Evolutionary conservation across 2,329 filamentous ascomycete genomes (phyloP).

Genomic region (Pyrenophora graminea): DNA sequence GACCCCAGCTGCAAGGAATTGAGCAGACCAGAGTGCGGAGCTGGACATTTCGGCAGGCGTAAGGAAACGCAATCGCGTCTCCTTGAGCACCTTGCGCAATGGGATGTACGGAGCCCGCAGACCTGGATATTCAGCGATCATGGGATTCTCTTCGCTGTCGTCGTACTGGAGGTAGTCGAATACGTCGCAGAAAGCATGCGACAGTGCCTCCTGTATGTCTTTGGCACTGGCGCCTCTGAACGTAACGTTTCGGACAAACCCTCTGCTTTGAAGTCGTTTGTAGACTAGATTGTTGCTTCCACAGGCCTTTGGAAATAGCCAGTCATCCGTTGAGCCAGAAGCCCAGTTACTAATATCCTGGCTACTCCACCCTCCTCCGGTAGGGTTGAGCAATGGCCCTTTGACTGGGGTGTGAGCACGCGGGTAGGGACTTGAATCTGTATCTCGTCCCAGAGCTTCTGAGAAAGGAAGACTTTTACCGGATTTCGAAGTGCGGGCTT

Average conservation of each 20-base stretch:
- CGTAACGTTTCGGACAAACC: conserved; percentile 67
- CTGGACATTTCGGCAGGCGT: conserved; percentile 74
- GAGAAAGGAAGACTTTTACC: conserved; percentile 8
- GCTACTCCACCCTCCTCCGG: conserved; percentile 54
- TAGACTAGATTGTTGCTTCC: conserved; percentile 66
- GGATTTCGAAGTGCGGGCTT: conserved; percentile 31
- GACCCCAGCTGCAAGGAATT: conserved; percentile 70
- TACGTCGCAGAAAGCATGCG: conserved; percentile 64
- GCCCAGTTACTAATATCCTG: conserved; percentile 56
- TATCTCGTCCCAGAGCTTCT: conserved; percentile 19
- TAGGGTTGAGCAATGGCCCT: conserved; percentile 28
- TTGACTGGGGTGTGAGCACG: conserved; percentile 14
- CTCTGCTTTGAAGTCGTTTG: conserved; percentile 73
- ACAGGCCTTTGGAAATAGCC: conserved; percentile 72
- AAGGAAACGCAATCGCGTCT: conserved; percentile 72
- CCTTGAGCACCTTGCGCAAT: conserved; percentile 74
- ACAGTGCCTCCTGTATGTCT: conserved; percentile 68
- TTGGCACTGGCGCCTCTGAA: conserved; percentile 67
- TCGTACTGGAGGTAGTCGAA: conserved; percentile 42
- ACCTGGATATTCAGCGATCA: conserved; percentile 52
- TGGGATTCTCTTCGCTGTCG: conserved; percentile 33
- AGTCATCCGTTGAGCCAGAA: conserved; percentile 55
- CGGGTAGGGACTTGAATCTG: conserved; percentile 31
- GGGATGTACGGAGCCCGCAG: conserved; percentile 74
- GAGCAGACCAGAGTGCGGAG: conserved; percentile 70